These are phyloP conservation scores for Cyanidioschyzon merolae DNA, from an alignment of 23 red algal species.

Conservation along the genomic window DNA sequence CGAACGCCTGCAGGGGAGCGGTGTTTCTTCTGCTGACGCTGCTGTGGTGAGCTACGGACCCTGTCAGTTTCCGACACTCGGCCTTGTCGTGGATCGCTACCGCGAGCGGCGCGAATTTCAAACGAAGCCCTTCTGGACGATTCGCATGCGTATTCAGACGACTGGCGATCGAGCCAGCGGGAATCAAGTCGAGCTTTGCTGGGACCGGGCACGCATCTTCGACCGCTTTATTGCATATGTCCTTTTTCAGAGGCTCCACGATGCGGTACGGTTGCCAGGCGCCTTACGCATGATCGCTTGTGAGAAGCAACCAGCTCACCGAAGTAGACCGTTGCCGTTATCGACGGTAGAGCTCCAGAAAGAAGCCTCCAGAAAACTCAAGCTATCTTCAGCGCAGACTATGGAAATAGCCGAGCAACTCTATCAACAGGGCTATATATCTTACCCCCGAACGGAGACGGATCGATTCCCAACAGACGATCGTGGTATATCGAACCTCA, in stretches of 20 bases:
- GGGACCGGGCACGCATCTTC: constrained; percentile 75
- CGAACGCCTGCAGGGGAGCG: neutral
- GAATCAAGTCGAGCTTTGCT: constrained; percentile 38
- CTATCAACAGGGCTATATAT: constrained; percentile 85
- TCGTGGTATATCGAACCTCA: constrained; percentile 19
- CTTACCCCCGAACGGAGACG: constrained; percentile 96
- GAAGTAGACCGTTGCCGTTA: constrained; percentile 65
- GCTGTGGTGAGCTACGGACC: constrained; percentile 66
- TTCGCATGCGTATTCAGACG: constrained; percentile 8
- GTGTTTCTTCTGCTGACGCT: neutral
- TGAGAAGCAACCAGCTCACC: constrained; percentile 25
- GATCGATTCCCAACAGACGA: constrained; percentile 46
- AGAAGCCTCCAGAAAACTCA: constrained; percentile 49
- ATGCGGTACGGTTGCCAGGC: constrained; percentile 27
- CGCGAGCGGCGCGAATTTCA: constrained; percentile 65
- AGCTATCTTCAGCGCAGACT: constrained; percentile 50
- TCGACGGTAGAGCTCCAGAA: constrained; percentile 92
- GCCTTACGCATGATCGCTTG: constrained; percentile 27
- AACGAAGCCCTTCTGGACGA: constrained; percentile 50
- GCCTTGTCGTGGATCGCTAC: constrained; percentile 83
- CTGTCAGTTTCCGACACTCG: constrained; percentile 91
- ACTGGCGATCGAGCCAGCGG: neutral
- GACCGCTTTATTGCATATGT: constrained; percentile 58
- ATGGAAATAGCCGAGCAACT: constrained; percentile 74
- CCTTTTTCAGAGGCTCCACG: constrained; percentile 57